These are phyloP conservation scores for Phytophthora hybrid DNA, from an alignment of 352 stramenopile genomes.

Conservation along the genomic window DNA sequence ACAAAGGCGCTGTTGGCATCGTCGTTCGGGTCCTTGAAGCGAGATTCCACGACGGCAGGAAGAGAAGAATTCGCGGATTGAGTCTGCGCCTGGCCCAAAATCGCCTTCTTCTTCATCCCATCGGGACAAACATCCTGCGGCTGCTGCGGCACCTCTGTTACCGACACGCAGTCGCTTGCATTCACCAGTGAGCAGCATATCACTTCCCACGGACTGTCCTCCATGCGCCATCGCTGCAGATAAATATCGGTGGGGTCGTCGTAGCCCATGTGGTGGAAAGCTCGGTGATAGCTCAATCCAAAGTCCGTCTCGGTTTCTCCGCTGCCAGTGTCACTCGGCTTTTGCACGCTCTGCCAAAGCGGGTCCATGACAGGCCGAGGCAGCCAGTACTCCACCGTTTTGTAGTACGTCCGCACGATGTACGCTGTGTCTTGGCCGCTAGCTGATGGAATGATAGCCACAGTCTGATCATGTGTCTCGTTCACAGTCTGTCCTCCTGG, in stretches of 20 bases:
- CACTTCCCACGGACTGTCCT: conserved; percentile 94
- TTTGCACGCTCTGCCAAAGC: conserved; percentile 96
- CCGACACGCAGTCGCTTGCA: conserved; percentile 57
- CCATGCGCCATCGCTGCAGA: conserved; percentile 95
- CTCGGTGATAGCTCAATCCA: conserved; percentile 95
- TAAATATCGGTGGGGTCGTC: conserved; percentile 98
- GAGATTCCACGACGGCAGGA: conserved; percentile 67
- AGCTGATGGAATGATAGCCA: conserved; percentile 54
- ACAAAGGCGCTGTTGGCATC: conserved; percentile 91
- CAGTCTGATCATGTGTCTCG: conserved; percentile 95
- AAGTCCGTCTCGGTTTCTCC: conserved; percentile 81
- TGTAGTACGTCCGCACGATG: conserved; percentile 96
- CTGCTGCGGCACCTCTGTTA: conserved; percentile 45
- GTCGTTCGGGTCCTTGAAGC: conserved; percentile 94
- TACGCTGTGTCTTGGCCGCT: conserved; percentile 58
- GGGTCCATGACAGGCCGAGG: conserved; percentile 97
- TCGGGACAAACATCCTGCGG: conserved; percentile 52
- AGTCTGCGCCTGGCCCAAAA: conserved; percentile 73
- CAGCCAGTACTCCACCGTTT: conserved; percentile 95
- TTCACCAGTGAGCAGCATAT: conserved; percentile 86
- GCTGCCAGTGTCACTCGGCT: conserved; percentile 32
- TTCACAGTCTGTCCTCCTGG: conserved; percentile 88
- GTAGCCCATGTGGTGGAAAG: conserved; percentile 95
- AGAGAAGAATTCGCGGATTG: conserved; percentile 34
- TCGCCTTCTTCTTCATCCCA: conserved; percentile 68